Base-by-base conservation (phyloP, 352 stramenopile genomes). In the Phytophthora niederhauseri region DNA sequence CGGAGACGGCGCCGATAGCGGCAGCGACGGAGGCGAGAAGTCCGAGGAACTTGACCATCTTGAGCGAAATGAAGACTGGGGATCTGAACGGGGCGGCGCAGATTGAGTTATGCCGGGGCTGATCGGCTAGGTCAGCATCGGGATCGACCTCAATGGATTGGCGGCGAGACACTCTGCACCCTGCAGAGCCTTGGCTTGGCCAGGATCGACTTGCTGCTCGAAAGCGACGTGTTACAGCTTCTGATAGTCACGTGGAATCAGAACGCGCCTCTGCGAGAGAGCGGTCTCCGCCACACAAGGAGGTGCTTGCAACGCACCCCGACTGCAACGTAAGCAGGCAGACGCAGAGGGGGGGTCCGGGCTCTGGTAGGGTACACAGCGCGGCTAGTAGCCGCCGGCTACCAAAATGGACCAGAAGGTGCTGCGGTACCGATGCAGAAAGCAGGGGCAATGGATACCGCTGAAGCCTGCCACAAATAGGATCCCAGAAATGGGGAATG, bases 201-300 rank as follows among this genome's bases (percentile, higher is more conserved):
- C n/a, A n/a, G n/a, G n/a, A n/a, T 36, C 20, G 15, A 60, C 54
- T 68, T 68, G 59, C 59, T 55, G 65, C 50, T 63, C 30, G 65
- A 68, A 58, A 72, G 30, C 65, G 65, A 72, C 65, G 65, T 72
- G 58, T 63, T 63, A 68, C 31, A 20, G 22, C n/a, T 8, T 48
- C n/a, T 20, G 41, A 46, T 72, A 72, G 64, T 59, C 58, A 72
- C 65, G 52, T 68, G 65, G 65, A 72, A 72, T 72, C 65, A 68
- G 65, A 56, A 30, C 41, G 22, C 50, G 41, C 15, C 48, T 54
- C 48, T 22, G 48, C 48, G 48, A 54, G 48, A 54, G 48, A 54
- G 20, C 48, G 20, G 48, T 34, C 15, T 48, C 22, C 48, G 22
- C 48, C 48, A 54, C 48, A 54, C 48, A 54, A 34, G 46, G 19